phyloP scores from a whole-genome alignment of 805 yeast genomes.

The Saccharomyces kudriavzevii region DNA sequence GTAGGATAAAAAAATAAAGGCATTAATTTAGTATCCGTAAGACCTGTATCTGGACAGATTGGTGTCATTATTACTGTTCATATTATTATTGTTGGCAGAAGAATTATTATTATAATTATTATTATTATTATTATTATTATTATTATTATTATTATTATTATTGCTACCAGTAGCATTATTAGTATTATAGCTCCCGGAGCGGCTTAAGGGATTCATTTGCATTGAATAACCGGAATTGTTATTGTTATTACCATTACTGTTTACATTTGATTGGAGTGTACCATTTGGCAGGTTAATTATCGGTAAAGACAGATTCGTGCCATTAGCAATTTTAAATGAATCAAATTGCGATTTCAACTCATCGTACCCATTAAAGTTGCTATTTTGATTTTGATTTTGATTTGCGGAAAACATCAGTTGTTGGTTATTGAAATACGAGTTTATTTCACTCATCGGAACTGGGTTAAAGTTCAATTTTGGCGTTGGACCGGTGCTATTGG shows the following conservation, averaged over 20 bases:
- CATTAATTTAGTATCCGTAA: background rate
- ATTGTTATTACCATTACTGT: background rate
- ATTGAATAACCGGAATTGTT: background rate
- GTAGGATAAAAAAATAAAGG: background rate
- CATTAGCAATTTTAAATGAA: constrained; percentile 21
- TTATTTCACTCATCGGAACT: background rate
- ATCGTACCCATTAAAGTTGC: constrained; percentile 6
- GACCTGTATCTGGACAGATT: background rate
- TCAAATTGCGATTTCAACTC: constrained; percentile 27
- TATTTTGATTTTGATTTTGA: background rate
- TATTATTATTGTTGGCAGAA: constrained; percentile 6
- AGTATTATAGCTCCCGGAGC: background rate
- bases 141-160: background rate
- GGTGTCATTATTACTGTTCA: constrained; percentile 6
- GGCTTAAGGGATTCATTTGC: background rate
- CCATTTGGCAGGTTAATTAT: background rate
- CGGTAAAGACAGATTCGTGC: constrained; percentile 27
- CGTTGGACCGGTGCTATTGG: background rate
- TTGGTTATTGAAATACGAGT: background rate
- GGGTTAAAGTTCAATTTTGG: constrained; percentile 2
- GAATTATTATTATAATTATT: background rate
- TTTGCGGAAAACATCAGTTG: background rate
- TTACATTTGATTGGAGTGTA: background rate
- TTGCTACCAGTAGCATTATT: background rate
- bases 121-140: background rate